Conservation (phyloP, 1,284 basidiomycete genomes). For the Heterobasidion irregulare region DNA sequence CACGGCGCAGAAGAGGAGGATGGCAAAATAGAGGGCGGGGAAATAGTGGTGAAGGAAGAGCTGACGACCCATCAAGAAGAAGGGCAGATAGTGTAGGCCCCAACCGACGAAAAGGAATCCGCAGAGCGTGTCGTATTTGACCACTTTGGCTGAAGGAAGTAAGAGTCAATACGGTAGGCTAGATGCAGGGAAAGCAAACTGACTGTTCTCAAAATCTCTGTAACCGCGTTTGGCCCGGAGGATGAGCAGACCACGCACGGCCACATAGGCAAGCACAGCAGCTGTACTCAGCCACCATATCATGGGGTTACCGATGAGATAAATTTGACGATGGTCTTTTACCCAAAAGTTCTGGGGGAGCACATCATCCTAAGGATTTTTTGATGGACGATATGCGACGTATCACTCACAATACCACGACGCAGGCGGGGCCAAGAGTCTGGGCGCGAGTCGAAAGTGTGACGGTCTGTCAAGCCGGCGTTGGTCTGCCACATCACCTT, state of each 20-base stretch:
- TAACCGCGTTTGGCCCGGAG: conserved; percentile 88
- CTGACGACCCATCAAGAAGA: conserved; percentile 94
- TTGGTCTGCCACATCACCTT: conserved; percentile 99
- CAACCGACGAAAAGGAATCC: conserved; percentile 92
- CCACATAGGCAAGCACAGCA: conserved; percentile 62
- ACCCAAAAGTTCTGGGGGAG: conserved; percentile 88
- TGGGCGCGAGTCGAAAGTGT: conserved; percentile 92
- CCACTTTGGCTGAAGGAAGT: conserved; percentile 61
- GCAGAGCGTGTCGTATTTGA: conserved; percentile 88
- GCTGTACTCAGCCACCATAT: conserved; percentile 85
- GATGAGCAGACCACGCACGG: conserved; percentile 70
- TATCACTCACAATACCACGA: conserved; percentile 79
- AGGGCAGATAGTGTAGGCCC: conserved; percentile 92
- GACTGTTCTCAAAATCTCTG: conserved; percentile 87
- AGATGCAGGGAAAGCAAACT: conserved; percentile 22
- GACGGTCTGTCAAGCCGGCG: conserved; percentile 88
- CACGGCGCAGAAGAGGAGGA: conserved; percentile 70
- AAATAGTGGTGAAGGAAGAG: conserved; percentile 97
- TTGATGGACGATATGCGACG: neutral
- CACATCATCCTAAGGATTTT: neutral
- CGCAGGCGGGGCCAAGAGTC: conserved; percentile 82
- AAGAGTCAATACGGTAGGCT: neutral
- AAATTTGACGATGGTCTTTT: conserved; percentile 91
- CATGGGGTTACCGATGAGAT: conserved; percentile 90
- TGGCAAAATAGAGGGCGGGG: conserved; percentile 91